Percentiles rank a stretch among this genome's conserved stretches.
Conservation (phyloP, 78 protist genomes). For the Acrasis kona region DNA sequence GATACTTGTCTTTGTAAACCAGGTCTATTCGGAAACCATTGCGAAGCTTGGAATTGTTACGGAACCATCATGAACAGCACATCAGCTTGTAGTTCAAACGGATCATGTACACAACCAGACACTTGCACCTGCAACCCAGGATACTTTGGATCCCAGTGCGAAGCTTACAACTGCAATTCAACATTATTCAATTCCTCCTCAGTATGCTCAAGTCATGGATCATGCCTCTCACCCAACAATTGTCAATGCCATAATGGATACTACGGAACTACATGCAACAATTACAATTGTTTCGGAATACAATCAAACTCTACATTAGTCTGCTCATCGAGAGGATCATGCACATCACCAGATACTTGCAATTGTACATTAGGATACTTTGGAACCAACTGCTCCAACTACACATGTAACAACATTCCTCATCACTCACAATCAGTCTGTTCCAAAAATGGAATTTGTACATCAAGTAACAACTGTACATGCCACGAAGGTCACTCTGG, state of each 20-base stretch:
- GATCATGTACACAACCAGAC: not conserved
- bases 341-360: not conserved
- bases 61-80: not conserved
- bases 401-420: not conserved
- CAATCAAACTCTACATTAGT: not conserved
- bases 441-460: not conserved
- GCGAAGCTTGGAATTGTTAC: not conserved
- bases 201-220: not conserved
- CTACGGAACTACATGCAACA: not conserved
- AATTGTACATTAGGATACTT: not conserved
- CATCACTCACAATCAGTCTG: no score
- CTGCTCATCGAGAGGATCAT: not conserved
- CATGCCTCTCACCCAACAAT: not conserved
- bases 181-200: not conserved
- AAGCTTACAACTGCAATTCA: not conserved
- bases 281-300: not conserved
- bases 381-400: not conserved
- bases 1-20: not conserved
- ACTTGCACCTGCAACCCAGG: not conserved
- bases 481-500: not conserved
- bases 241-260: not conserved
- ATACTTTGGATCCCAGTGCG: not conserved
- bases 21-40: not conserved
- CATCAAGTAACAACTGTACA: not conserved
- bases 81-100: not conserved